phyloP scores from a whole-genome alignment of 2,329 filamentous ascomycete genomes.

The Metarhizium robertsii region DNA sequence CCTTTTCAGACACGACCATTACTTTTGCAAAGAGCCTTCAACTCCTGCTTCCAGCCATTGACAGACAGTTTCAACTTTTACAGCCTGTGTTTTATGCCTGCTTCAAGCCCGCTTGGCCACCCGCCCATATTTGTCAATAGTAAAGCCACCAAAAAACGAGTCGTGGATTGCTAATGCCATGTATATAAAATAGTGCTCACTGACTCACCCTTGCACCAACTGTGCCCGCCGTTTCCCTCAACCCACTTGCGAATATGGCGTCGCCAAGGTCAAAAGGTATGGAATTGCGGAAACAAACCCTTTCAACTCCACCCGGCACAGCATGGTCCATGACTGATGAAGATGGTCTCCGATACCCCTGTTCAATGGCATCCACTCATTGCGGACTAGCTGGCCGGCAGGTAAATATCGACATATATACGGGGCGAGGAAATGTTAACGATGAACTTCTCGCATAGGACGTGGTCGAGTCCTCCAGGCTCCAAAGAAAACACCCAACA shows the following conservation, averaged over 20 bases:
- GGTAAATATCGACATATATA: background rate
- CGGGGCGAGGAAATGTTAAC: background rate
- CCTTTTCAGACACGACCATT: too few species aligned
- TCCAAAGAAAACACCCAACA: conserved; percentile 9
- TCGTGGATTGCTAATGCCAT: background rate
- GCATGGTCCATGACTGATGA: background rate
- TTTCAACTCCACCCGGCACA: background rate
- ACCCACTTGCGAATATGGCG: conserved; percentile 38
- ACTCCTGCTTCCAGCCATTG: too few species aligned
- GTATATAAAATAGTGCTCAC: conserved; percentile 35
- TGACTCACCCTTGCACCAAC: conserved; percentile 44
- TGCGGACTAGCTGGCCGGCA: background rate
- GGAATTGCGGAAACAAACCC: background rate
- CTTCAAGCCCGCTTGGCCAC: background rate
- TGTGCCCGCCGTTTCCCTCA: conserved; percentile 43
- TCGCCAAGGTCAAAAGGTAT: conserved; percentile 15
- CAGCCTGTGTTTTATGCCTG: too few species aligned
- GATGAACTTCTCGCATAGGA: background rate
- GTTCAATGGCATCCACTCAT: background rate
- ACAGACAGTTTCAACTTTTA: too few species aligned
- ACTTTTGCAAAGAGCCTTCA: too few species aligned
- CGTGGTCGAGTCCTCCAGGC: conserved; percentile 4
- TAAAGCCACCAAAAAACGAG: background rate
- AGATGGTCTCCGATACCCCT: background rate
- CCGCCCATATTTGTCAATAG: background rate